phyloP scores from a whole-genome alignment of 179 eudicot species.

The Drosera spatulata region DNA sequence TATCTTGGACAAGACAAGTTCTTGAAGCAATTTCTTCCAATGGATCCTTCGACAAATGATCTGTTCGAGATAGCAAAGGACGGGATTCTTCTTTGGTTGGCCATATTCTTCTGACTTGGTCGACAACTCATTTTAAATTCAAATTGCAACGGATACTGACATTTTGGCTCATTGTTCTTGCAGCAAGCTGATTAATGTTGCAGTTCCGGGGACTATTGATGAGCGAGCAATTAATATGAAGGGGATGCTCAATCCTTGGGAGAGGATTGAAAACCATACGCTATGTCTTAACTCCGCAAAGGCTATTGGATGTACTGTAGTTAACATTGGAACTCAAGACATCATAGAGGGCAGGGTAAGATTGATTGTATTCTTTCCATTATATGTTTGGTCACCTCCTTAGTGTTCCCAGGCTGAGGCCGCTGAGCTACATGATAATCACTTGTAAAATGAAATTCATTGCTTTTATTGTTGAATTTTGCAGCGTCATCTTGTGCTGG shows the following conservation, averaged over 20 bases:
- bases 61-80: slow-evolving; percentile 67
- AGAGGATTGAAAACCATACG: slow-evolving; percentile 73
- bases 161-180: slow-evolving; percentile 3
- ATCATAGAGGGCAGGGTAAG: slow-evolving; percentile 75
- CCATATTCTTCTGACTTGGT: too few species aligned
- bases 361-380: slow-evolving; percentile 5
- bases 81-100: slow-evolving; percentile 73
- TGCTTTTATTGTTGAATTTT: slow-evolving; percentile 6
- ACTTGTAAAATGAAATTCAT: not conserved
- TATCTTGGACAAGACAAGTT: slow-evolving; percentile 60
- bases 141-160: too few species aligned
- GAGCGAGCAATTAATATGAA: slow-evolving; percentile 80
- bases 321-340: slow-evolving; percentile 74
- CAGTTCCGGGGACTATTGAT: slow-evolving; percentile 80
- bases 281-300: slow-evolving; percentile 81
- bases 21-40: slow-evolving; percentile 56
- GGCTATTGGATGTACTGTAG: slow-evolving; percentile 90
- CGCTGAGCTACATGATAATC: not conserved
- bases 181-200: slow-evolving; percentile 84
- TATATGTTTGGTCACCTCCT: not conserved
- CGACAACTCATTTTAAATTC: too few species aligned
- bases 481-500: slow-evolving; percentile 71
- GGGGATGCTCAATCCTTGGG: slow-evolving; percentile 60
- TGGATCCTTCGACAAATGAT: slow-evolving; percentile 51
- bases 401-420: too few species aligned